A percentile compares a stretch with the other conserved stretches of the same genome.
phyloP scores from a whole-genome alignment of 2,329 filamentous ascomycete species.

The Penicillium sp. region DNA sequence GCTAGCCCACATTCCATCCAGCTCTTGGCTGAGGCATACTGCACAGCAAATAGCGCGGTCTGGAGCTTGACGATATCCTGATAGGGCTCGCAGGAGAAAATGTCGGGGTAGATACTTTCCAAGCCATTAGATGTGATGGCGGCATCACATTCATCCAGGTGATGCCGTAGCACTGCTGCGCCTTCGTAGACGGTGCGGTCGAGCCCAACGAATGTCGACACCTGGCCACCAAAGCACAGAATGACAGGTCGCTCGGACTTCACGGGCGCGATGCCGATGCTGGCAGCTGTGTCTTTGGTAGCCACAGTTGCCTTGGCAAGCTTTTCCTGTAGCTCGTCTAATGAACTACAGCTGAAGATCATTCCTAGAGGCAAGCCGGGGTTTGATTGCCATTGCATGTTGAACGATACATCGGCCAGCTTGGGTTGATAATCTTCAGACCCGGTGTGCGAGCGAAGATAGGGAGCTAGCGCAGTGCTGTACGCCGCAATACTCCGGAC shows the following conservation, averaged over 20 bases:
- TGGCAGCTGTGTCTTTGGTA: too few species aligned
- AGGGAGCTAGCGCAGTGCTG: too few species aligned
- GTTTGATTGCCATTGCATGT: too few species aligned
- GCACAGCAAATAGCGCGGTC: conserved; percentile 33
- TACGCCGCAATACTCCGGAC: too few species aligned
- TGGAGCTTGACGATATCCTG: conserved; percentile 31
- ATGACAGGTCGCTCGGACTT: conserved; percentile 23
- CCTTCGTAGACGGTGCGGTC: conserved; percentile 23
- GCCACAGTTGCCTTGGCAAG: background rate
- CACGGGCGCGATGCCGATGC: too few species aligned
- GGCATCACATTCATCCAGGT: conserved; percentile 38
- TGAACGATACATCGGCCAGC: too few species aligned
- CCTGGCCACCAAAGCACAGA: conserved; percentile 43
- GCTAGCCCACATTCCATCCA: conserved; percentile 41
- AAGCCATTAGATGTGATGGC: conserved; percentile 27
- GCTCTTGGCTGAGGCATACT: conserved; percentile 37
- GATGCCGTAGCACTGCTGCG: conserved; percentile 24
- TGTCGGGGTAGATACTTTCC: conserved; percentile 33
- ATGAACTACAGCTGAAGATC: background rate
- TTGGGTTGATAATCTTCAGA: too few species aligned
- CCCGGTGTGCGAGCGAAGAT: too few species aligned
- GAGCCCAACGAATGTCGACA: conserved; percentile 7
- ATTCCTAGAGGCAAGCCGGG: background rate
- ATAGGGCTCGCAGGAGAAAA: conserved; percentile 25
- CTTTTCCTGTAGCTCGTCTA: background rate